phyloP scores from a whole-genome alignment of 352 stramenopile genomes.

The Phytopythium cucurbitacearum region DNA sequence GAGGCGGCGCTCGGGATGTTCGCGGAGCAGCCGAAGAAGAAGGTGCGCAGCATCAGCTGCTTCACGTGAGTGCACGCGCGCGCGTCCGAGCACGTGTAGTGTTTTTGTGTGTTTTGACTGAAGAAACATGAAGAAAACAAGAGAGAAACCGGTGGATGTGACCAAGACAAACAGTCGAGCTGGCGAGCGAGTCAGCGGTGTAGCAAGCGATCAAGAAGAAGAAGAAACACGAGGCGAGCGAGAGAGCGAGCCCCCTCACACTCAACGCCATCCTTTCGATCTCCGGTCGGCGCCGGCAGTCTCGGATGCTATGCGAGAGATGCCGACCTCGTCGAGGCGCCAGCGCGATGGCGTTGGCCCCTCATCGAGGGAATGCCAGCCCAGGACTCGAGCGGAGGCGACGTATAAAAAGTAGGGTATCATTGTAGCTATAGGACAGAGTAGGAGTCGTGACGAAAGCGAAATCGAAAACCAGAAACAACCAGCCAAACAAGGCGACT shows the following conservation, averaged over 20 bases:
- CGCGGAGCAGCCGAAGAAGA: conserved; percentile 70
- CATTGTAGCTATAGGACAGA: too few relatives aligned
- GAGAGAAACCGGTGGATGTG: conserved; percentile 10
- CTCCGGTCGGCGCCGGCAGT: too few relatives aligned
- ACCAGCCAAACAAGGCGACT: too few relatives aligned
- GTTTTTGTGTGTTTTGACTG: conserved; percentile 49
- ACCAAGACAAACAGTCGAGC: conserved; percentile 29
- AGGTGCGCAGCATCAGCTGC: conserved; percentile 86
- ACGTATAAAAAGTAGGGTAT: too few relatives aligned
- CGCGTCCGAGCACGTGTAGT: conserved; percentile 3
- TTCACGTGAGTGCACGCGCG: conserved; percentile 47
- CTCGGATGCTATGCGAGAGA: too few relatives aligned
- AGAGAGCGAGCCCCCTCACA: neutral
- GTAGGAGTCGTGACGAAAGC: too few relatives aligned
- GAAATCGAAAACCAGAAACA: too few relatives aligned
- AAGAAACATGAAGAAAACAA: conserved; percentile 34
- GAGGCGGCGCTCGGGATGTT: conserved; percentile 41
- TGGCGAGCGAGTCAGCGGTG: conserved; percentile 1
- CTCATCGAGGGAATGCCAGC: too few relatives aligned
- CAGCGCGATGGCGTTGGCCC: too few relatives aligned
- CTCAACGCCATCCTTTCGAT: too few relatives aligned
- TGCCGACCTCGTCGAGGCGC: too few relatives aligned
- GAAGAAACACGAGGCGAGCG: conserved; percentile 7
- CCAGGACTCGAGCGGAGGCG: too few relatives aligned
- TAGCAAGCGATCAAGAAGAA: conserved; percentile 3